Evolutionary conservation across 495 filamentous ascomycete genomes (phyloP).

Genomic region (Articulospora tetracladia): DNA sequence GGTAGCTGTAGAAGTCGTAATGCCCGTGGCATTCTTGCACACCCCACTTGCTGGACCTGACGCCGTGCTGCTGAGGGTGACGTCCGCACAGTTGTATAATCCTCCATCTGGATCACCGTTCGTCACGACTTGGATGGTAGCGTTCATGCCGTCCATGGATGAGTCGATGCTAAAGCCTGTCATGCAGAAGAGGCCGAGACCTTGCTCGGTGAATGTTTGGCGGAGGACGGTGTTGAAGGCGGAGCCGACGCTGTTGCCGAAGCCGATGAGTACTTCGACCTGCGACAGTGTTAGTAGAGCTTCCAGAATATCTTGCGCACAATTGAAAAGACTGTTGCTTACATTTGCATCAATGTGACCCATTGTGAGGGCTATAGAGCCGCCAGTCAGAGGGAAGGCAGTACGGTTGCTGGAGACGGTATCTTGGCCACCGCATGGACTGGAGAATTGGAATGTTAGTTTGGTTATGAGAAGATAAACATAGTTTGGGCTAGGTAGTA

Average conservation of each 20-base stretch:
- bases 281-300: no score
- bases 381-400: conserved; percentile 42
- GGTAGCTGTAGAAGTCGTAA: conserved; percentile 33
- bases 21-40: conserved; percentile 51
- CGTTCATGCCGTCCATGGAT: conserved; percentile 36
- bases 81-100: conserved; percentile 58
- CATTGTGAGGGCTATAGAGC: conserved; percentile 44
- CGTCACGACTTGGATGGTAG: conserved; percentile 61
- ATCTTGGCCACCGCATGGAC: conserved; percentile 55
- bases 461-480: neutral
- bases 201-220: conserved; percentile 43
- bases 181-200: conserved; percentile 55
- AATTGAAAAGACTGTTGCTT: no score
- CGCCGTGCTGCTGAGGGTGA: conserved; percentile 45
- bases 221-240: conserved; percentile 51
- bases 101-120: conserved; percentile 48
- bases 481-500: conserved; percentile 24
- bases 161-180: conserved; percentile 37
- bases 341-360: conserved; percentile 52
- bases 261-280: conserved; percentile 49
- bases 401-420: conserved; percentile 47
- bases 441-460: neutral
- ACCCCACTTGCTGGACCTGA: conserved; percentile 28
- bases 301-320: no score
- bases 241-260: conserved; percentile 40